Base-by-base conservation (phyloP, 2,329 filamentous ascomycete genomes). In the Ophiostoma angusticollis region DNA sequence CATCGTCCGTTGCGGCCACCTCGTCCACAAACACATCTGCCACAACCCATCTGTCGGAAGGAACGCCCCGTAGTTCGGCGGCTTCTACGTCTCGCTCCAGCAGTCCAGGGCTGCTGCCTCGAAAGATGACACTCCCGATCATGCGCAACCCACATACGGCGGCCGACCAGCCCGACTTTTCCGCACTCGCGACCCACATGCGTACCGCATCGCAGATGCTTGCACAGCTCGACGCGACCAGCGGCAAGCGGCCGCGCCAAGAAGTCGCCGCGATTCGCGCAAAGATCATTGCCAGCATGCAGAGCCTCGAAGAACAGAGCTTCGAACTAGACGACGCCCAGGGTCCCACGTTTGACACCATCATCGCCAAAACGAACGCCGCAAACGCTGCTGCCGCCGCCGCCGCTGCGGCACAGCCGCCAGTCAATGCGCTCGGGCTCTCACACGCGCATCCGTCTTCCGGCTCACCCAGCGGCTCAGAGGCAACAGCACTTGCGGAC, bases 211-310 rank as follows among this genome's bases (percentile, higher is more conserved):
- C 84, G 12, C 82, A 87, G 56, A 91, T 91, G 84, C 65, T 91
- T 31, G 81, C 84, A 12, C 84, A 91, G 51, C 67, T 91, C 9
- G 83, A 91, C 43, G 74, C 80, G 2, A 89, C 81, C 17, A 80
- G 80, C 47, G 80, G 82, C 21, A 91, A 89, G 58, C 69, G 84
- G 24, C 84, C 84, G 1, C 81, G 74, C 53, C 74, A 78, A 22
- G 84, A 91, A 58, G 84, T 91, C 5, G 84, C 82, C 14, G 80
- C 83, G 7, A 91, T 91, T 55, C 72, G 84, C 49, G 78, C 82
- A 29, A 86, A 84, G 59, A 91, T 91, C 47, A 91, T 91, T 50
- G 84, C 84, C 3, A 89, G 83, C 56, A 91, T 91, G 84, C 84
- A 91, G 56, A 85, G 72, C 48, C 62, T 91, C 8, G 84, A 91